A percentile compares a stretch with the other conserved stretches of the same genome.
Evolutionary conservation across 2,329 filamentous ascomycete genomes (phyloP).

Genomic region (Colletotrichum navitas): DNA sequence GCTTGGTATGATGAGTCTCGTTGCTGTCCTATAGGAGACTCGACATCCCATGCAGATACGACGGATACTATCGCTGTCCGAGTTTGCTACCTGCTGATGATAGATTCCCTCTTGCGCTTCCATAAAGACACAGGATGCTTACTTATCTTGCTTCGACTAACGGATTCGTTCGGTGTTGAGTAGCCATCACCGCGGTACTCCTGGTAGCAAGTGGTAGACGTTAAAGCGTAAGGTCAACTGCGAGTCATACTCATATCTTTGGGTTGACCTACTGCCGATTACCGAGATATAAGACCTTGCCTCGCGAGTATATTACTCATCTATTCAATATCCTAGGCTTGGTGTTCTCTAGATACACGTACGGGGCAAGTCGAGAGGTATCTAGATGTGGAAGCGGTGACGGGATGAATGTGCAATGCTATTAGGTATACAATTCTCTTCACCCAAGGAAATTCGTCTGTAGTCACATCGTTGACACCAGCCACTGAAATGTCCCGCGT

Average conservation of each 20-base stretch:
- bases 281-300: too few relatives aligned
- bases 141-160: background rate
- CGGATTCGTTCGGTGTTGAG: background rate
- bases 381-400: background rate
- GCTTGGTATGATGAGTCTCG: constrained; percentile 41
- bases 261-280: too few relatives aligned
- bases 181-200: background rate
- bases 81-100: background rate
- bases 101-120: background rate
- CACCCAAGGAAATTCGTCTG: background rate
- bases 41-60: background rate
- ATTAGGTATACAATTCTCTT: background rate
- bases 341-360: too few relatives aligned
- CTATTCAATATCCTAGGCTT: too few relatives aligned
- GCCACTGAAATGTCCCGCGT: background rate
- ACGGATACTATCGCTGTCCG: background rate
- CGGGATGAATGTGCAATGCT: background rate
- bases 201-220: background rate
- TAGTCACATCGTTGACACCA: background rate
- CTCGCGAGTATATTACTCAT: too few relatives aligned
- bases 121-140: background rate
- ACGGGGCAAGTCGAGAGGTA: background rate
- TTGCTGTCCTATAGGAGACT: background rate
- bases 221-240: background rate
- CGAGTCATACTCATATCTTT: background rate